phyloP scores from a whole-genome alignment of 495 filamentous ascomycete species.

The Aspergillus bridgeri region DNA sequence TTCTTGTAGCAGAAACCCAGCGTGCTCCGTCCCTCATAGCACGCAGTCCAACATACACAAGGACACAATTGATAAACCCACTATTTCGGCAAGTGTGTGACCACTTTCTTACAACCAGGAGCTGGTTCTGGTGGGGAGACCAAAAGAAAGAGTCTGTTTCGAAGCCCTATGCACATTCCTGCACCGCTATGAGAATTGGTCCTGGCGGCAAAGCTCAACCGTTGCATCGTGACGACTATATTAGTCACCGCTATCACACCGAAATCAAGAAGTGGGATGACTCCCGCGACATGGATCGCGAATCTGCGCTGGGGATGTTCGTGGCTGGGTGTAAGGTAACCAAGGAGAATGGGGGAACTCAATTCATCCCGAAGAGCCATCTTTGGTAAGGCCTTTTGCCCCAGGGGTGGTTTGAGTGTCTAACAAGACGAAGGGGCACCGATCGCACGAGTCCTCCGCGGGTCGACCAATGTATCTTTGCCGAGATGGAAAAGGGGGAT shows the following conservation, averaged over 20 bases:
- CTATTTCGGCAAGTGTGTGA: slow-evolving; percentile 24
- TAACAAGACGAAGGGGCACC: slow-evolving; percentile 2
- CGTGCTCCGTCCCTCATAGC: slow-evolving; percentile 22
- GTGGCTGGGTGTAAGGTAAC: slow-evolving; percentile 31
- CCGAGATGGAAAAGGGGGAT: slow-evolving; percentile 35
- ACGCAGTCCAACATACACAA: slow-evolving; percentile 25
- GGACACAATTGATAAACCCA: slow-evolving; percentile 20
- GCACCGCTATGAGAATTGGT: slow-evolving; percentile 26
- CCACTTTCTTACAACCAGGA: slow-evolving; percentile 23
- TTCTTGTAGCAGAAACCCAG: slow-evolving; percentile 19
- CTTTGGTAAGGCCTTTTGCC: slow-evolving; percentile 25
- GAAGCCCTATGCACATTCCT: slow-evolving; percentile 25
- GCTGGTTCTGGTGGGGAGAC: slow-evolving; percentile 21
- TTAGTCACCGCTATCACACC: slow-evolving; percentile 21
- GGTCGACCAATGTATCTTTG: slow-evolving; percentile 21
- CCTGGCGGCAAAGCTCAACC: slow-evolving; percentile 29
- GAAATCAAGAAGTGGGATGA: slow-evolving; percentile 12
- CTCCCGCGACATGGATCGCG: slow-evolving; percentile 21
- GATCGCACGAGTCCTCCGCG: slow-evolving; percentile 15
- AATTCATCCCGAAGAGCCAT: slow-evolving; percentile 42
- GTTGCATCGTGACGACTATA: slow-evolving; percentile 33
- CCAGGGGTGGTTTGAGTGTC: neutral
- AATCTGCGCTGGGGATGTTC: slow-evolving; percentile 28
- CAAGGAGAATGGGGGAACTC: slow-evolving; percentile 40
- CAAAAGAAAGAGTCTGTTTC: slow-evolving; percentile 19